These are phyloP conservation scores for Penicillium capsulatum DNA, from an alignment of 2,329 filamentous ascomycete genomes.

Conservation along the genomic window DNA sequence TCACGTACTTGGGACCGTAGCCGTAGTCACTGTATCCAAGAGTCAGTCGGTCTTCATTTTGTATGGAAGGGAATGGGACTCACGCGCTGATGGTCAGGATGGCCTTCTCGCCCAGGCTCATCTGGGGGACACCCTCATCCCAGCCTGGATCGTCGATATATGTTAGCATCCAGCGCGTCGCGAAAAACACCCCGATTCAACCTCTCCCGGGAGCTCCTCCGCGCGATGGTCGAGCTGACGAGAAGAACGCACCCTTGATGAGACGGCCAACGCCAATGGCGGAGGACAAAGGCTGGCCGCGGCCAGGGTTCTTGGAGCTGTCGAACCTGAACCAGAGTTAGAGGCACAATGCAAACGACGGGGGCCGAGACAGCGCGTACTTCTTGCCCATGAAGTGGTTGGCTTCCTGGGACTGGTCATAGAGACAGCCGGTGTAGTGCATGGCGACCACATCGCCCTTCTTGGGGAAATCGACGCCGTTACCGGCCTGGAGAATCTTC, in stretches of 20 bases:
- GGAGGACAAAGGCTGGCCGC: slow-evolving; percentile 68
- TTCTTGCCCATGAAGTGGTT: slow-evolving; percentile 63
- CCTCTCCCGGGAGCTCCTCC: too few relatives aligned
- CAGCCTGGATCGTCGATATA: slow-evolving; percentile 55
- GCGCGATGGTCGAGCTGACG: background rate
- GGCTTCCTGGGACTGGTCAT: slow-evolving; percentile 58
- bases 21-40: slow-evolving; percentile 35
- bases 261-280: slow-evolving; percentile 77
- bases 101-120: slow-evolving; percentile 89
- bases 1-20: slow-evolving; percentile 37
- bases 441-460: slow-evolving; percentile 73
- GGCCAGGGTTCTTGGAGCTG: slow-evolving; percentile 56
- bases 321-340: slow-evolving; percentile 66
- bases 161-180: too few relatives aligned
- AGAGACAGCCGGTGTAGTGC: slow-evolving; percentile 86
- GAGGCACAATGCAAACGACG: background rate
- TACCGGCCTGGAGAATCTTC: slow-evolving; percentile 59
- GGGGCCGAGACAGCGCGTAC: slow-evolving; percentile 45
- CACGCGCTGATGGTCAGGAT: slow-evolving; percentile 76
- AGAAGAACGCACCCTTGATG: slow-evolving; percentile 66
- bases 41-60: background rate
- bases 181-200: too few relatives aligned
- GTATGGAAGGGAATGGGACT: slow-evolving; percentile 26
- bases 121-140: slow-evolving; percentile 79
- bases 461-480: slow-evolving; percentile 56